Percentiles rank a stretch among this genome's conserved stretches.
Conservation (phyloP, 2,329 filamentous ascomycete species). For the Calycina herbarum region DNA sequence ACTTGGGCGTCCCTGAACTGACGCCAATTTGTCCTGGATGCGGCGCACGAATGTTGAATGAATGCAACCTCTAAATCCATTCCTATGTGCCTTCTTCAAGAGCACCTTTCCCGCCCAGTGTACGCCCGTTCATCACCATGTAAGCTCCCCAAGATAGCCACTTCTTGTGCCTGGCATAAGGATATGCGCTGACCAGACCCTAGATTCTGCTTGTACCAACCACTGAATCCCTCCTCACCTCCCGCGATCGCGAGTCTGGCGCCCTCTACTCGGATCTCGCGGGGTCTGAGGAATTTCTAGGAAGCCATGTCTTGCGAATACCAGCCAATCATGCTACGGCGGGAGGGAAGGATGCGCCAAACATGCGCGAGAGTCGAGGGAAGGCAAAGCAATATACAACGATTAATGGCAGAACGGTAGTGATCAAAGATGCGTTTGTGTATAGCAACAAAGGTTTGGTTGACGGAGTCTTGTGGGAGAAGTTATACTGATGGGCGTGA, state of each 20-base stretch:
- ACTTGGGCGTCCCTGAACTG: constrained; percentile 28
- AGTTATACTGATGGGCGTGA: constrained; percentile 31
- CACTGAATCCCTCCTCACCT: constrained; percentile 86
- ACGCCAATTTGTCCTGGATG: constrained; percentile 30
- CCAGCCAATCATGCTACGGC: constrained; percentile 54
- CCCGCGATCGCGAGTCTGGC: constrained; percentile 83
- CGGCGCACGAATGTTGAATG: constrained; percentile 48
- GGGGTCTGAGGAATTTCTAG: constrained; percentile 89
- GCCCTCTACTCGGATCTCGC: constrained; percentile 76
- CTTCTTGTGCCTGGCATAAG: background rate
- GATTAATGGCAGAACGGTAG: constrained; percentile 86
- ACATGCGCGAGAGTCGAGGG: constrained; percentile 79
- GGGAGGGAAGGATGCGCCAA: constrained; percentile 60
- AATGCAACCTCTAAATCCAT: constrained; percentile 99
- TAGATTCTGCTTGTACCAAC: constrained; percentile 87
- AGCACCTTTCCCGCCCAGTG: constrained; percentile 92
- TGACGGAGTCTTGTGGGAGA: constrained; percentile 5
- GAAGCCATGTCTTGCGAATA: constrained; percentile 92
- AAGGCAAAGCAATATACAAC: constrained; percentile 96
- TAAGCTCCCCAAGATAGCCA: constrained; percentile 40
- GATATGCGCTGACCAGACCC: constrained; percentile 13
- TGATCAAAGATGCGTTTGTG: constrained; percentile 88
- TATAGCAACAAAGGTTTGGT: constrained; percentile 91
- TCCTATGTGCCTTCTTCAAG: constrained; percentile 97
- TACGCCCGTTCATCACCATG: constrained; percentile 84